Percentiles rank a stretch among this genome's conserved stretches.
phyloP scores from a whole-genome alignment of 2,329 filamentous ascomycete genomes.

The Fusarium clavum region DNA sequence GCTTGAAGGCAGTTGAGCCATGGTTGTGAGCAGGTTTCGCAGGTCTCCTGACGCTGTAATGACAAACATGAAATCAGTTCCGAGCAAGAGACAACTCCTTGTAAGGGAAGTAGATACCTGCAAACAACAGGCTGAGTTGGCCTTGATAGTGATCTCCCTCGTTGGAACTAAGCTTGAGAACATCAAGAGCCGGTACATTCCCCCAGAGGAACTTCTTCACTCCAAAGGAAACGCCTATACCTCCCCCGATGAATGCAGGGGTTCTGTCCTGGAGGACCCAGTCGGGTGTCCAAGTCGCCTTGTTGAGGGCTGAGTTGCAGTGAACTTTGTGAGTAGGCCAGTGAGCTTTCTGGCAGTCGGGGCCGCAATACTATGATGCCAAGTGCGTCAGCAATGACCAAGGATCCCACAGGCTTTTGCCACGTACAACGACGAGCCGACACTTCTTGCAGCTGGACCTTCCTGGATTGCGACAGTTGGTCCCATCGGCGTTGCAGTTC shows the following conservation, averaged over 20 bases:
- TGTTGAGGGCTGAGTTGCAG: background rate
- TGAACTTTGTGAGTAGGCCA: background rate
- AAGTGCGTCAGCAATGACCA: background rate
- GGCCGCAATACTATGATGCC: constrained; percentile 9
- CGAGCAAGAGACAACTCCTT: too few species aligned
- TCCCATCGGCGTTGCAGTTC: background rate
- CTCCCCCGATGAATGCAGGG: background rate
- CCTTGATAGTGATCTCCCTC: background rate
- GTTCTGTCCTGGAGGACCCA: background rate
- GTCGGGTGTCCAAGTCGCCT: background rate
- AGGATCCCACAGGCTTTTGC: too few species aligned
- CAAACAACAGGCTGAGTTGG: constrained; percentile 14
- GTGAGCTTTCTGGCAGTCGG: constrained; percentile 4
- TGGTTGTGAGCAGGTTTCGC: constrained; percentile 17
- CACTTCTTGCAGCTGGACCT: background rate
- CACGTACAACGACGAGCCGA: background rate
- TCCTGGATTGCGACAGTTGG: accelerated
- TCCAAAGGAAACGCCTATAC: background rate
- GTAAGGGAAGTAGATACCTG: background rate
- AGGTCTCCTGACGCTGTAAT: constrained; percentile 23
- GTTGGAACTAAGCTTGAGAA: constrained; percentile 15
- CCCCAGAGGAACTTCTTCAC: constrained; percentile 9
- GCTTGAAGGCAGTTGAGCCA: background rate
- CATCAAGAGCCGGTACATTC: constrained; percentile 19
- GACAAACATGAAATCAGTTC: background rate